Evolutionary conservation across 768 basidiomycete species (phyloP).

Genomic region (Dioszegia crocea): DNA sequence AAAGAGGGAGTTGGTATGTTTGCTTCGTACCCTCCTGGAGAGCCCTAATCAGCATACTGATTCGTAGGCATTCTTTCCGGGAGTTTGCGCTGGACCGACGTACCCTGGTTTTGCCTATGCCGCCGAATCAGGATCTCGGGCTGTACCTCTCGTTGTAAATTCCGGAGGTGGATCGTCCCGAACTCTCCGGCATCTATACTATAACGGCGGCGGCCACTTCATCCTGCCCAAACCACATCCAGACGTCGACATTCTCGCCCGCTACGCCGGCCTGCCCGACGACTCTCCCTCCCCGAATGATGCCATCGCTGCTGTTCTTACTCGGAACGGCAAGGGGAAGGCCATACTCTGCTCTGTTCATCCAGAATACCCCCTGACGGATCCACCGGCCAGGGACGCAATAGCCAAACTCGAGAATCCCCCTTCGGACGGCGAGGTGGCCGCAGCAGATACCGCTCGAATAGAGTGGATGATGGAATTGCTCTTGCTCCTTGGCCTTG

Average conservation of each 20-base stretch:
- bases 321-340: slow-evolving; percentile 54
- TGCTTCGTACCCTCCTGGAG: background rate
- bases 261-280: slow-evolving; percentile 33
- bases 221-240: slow-evolving; percentile 24
- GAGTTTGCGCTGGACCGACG: slow-evolving; percentile 52
- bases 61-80: slow-evolving; percentile 51
- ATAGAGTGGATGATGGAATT: slow-evolving; percentile 50
- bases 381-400: slow-evolving; percentile 36
- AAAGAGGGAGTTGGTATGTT: slow-evolving; percentile 49
- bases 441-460: slow-evolving; percentile 41
- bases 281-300: slow-evolving; percentile 13
- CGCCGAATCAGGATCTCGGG: slow-evolving; percentile 52
- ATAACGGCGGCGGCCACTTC: slow-evolving; percentile 55
- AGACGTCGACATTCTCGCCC: slow-evolving; percentile 49
- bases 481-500: slow-evolving; percentile 51
- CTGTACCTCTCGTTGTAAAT: slow-evolving; percentile 45
- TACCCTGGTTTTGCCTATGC: slow-evolving; percentile 54
- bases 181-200: slow-evolving; percentile 50
- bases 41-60: background rate
- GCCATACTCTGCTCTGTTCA: slow-evolving; percentile 60
- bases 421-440: slow-evolving; percentile 21
- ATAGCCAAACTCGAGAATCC: slow-evolving; percentile 23
- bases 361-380: slow-evolving; percentile 57
- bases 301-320: slow-evolving; percentile 51
- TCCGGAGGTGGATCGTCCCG: slow-evolving; percentile 4